These are phyloP conservation scores for Scheffersomyces stambukii DNA, from an alignment of 1,139 yeast genomes.

Conservation along the genomic window DNA sequence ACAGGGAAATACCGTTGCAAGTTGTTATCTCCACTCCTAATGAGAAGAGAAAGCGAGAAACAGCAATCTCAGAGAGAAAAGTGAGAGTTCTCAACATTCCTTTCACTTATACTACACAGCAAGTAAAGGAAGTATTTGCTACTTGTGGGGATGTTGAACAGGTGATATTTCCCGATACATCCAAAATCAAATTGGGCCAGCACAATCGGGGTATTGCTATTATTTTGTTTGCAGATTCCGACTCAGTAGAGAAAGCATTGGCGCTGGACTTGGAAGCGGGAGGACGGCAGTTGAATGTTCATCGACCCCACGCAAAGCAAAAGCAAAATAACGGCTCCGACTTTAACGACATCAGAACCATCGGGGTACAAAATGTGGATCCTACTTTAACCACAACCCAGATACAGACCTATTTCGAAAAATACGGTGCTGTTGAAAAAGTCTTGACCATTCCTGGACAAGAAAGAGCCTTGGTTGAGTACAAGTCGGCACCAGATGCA, in stretches of 20 bases:
- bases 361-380: slow-evolving; percentile 44
- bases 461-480: slow-evolving; percentile 54
- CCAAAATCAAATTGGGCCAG: slow-evolving; percentile 20
- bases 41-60: slow-evolving; percentile 8
- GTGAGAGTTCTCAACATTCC: slow-evolving; percentile 71
- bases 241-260: slow-evolving; percentile 40
- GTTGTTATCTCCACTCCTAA: slow-evolving; percentile 51
- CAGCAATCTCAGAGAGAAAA: slow-evolving; percentile 16
- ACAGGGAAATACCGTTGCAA: slow-evolving; percentile 30
- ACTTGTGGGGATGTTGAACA: slow-evolving; percentile 40
- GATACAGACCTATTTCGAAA: slow-evolving; percentile 26
- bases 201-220: slow-evolving; percentile 57
- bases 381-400: slow-evolving; percentile 44
- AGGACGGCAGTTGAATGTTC: slow-evolving; percentile 43
- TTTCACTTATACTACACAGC: slow-evolving; percentile 36
- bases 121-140: slow-evolving; percentile 22
- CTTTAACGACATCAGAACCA: slow-evolving; percentile 26
- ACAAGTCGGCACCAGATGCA: slow-evolving; percentile 40
- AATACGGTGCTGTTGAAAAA: slow-evolving; percentile 34
- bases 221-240: slow-evolving; percentile 36
- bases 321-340: slow-evolving; percentile 20
- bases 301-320: slow-evolving; percentile 25
- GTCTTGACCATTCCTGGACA: slow-evolving; percentile 46
- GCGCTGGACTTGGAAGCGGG: slow-evolving; percentile 29
- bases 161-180: slow-evolving; percentile 44